These are phyloP conservation scores for Brettanomyces custersianus DNA, from an alignment of 805 yeast species.

Conservation along the genomic window DNA sequence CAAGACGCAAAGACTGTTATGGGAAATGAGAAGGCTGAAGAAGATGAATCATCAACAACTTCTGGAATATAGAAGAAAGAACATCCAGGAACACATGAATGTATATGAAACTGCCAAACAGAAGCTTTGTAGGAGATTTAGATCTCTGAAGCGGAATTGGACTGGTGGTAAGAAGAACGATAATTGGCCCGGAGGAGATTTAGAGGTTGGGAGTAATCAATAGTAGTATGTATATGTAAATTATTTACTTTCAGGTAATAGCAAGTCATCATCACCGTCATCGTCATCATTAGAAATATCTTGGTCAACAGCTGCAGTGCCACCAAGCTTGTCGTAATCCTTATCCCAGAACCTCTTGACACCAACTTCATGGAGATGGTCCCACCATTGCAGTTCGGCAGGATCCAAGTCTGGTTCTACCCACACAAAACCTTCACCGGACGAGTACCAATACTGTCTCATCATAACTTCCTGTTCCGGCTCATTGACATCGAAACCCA, in stretches of 20 bases:
- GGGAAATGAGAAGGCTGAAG: background rate
- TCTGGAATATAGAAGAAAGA: background rate
- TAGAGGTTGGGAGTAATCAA: too few relatives aligned
- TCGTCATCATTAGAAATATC: constrained; percentile 8
- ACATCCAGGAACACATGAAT: too few relatives aligned
- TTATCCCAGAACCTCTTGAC: constrained; percentile 24
- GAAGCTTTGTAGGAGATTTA: too few relatives aligned
- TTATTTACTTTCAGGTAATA: constrained; percentile 9
- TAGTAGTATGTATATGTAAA: too few relatives aligned
- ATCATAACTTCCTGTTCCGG: constrained; percentile 59
- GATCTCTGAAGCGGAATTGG: too few relatives aligned
- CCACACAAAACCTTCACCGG: constrained; percentile 86
- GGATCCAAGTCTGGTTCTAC: constrained; percentile 88
- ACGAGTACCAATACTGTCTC: constrained; percentile 81
- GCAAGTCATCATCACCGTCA: constrained; percentile 11
- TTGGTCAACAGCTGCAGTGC: constrained; percentile 6
- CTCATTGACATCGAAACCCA: constrained; percentile 34
- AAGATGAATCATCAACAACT: background rate
- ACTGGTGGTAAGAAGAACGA: background rate
- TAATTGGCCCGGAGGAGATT: too few relatives aligned
- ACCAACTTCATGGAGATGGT: constrained; percentile 22
- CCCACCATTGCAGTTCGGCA: constrained; percentile 44
- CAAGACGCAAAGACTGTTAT: too few relatives aligned
- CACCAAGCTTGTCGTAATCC: constrained; percentile 14
- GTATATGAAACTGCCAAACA: too few relatives aligned